Conservation (phyloP, 306 rosid species). For the Trichosanthes truncata region DNA sequence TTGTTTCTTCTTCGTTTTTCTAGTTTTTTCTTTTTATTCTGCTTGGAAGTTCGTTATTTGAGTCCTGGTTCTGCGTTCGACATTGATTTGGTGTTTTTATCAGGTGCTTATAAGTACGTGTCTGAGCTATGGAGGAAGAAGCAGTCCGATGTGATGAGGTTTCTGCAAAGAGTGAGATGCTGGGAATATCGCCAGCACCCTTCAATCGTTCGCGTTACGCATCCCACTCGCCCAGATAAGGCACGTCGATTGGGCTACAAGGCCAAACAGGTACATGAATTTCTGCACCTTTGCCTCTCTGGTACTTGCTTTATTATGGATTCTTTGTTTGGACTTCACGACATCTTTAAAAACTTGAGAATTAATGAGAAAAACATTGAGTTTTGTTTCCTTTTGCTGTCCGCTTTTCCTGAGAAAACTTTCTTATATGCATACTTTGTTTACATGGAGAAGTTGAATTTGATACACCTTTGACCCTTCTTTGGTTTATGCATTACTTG, state of each 20-base stretch:
- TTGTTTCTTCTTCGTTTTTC: neutral
- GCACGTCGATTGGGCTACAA: conserved; percentile 90
- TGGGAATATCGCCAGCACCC: conserved; percentile 95
- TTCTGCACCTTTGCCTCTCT: neutral
- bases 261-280: conserved; percentile 65
- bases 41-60: neutral
- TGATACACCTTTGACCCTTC: neutral
- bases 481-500: neutral
- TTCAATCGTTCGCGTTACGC: conserved; percentile 70
- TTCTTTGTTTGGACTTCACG: neutral
- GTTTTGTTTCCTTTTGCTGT: neutral
- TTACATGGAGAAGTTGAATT: neutral
- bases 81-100: neutral
- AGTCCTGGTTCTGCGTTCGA: neutral
- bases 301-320: neutral
- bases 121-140: conserved; percentile 96
- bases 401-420: neutral
- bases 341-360: neutral
- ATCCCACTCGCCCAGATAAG: conserved; percentile 88
- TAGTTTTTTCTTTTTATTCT: neutral
- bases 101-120: conserved; percentile 87
- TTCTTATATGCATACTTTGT: neutral
- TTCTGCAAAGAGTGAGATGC: conserved; percentile 84
- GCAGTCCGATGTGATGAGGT: conserved; percentile 83
- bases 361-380: neutral